phyloP scores from a whole-genome alignment of 148 eudicot species.

The Fagopyrum tataricum region DNA sequence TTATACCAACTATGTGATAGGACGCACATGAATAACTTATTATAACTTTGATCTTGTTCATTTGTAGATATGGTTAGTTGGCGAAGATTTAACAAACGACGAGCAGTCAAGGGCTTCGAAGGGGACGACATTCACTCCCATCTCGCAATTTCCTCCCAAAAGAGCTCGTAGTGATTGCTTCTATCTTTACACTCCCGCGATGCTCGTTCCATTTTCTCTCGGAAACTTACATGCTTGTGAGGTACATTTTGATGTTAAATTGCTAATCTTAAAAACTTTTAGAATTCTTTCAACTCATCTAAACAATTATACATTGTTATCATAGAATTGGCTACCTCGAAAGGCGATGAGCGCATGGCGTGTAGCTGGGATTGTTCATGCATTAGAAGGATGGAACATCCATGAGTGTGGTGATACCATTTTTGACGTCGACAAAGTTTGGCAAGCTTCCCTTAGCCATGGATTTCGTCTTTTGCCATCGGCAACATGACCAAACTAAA shows the following conservation, averaged over 20 bases:
- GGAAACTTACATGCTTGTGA: constrained; percentile 67
- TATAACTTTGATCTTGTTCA: background rate
- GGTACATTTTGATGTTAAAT: constrained; percentile 24
- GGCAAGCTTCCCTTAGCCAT: constrained; percentile 37
- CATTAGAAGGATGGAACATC: constrained; percentile 34
- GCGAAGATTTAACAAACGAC: constrained; percentile 40
- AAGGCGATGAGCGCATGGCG: constrained; percentile 47
- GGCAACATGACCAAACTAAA: background rate
- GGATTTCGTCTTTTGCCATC: constrained; percentile 31
- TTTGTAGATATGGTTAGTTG: constrained; percentile 64
- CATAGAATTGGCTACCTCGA: constrained; percentile 38
- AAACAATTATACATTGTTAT: background rate
- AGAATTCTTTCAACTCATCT: background rate
- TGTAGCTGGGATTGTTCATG: constrained; percentile 41
- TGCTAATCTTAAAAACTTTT: too few species aligned
- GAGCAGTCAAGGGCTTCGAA: constrained; percentile 56
- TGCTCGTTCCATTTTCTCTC: constrained; percentile 52
- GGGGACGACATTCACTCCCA: constrained; percentile 56
- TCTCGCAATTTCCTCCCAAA: constrained; percentile 48
- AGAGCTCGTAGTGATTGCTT: constrained; percentile 35
- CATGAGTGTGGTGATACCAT: constrained; percentile 35
- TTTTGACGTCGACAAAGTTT: constrained; percentile 29
- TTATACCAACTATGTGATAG: too few species aligned
- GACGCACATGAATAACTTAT: too few species aligned
- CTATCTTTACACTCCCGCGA: constrained; percentile 50